Evolutionary conservation across 1,284 basidiomycete genomes (phyloP), one percentile per base, ranked within the genome.

Genomic region (Sparassis latifolia): DNA sequence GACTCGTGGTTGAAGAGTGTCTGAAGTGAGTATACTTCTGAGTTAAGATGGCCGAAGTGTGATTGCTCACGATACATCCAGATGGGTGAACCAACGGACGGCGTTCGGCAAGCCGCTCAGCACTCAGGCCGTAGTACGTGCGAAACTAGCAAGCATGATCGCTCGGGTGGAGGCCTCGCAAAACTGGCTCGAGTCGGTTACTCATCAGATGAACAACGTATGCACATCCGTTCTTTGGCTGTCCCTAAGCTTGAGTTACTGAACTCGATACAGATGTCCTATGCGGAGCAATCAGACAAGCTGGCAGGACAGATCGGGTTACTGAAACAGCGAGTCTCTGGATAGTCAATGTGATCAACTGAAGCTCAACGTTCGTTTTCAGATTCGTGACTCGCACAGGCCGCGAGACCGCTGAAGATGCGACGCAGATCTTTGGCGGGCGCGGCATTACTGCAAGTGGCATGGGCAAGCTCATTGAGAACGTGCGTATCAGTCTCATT

Each of bases 161-260:
- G 84, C 89, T 48, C 85, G 92, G 49, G 81, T 91, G 43, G 94
- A 97, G 70, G 82, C 88, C 0, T 82, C 81, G 50, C 94, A 97
- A 66, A 83, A 84, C 49, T 97, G 92, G 92, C 77, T 95, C 33
- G 95, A 97, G 72, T 78, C 73, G 46, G 75, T 96, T 48, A 96
- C 94, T 1, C 82, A 86, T 65, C 92, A 97, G 67, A 97, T 96
- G 93, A 90, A 87, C 69, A 85, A 94, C 65, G 90, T 93, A 62
- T 40, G 75, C 62, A 67, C 32, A 4, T 40, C 33, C 30, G 12
- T 3, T 42, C 35, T 31, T 52, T 38, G 39, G 39, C 39, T 48
- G 20, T 35, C 6, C 33, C 5, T 30, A 29, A 29, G 39, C 10
- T 20, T 28, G 31, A 12, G 27, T 30, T 10, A 9, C 7, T 32